phyloP scores from a whole-genome alignment of 306 rosid species.

The Pyrus pyrifolia region DNA sequence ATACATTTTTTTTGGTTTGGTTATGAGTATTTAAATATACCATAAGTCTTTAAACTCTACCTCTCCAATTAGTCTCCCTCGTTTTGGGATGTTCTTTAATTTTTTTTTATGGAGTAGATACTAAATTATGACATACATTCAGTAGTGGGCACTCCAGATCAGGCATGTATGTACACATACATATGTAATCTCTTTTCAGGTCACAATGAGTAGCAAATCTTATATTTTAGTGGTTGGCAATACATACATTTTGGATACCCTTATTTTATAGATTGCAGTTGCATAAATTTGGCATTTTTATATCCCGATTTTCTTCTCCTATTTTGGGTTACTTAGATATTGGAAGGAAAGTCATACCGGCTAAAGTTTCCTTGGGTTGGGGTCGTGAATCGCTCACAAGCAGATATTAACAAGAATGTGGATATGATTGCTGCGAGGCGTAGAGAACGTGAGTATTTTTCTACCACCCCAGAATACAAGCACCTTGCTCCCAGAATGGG shows the following conservation, averaged over 20 bases:
- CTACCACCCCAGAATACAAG: conserved; percentile 75
- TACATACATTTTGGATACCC: not conserved
- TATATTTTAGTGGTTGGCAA: not conserved
- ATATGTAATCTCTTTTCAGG: not conserved
- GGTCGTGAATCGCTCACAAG: conserved; percentile 88
- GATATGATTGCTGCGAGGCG: conserved; percentile 98
- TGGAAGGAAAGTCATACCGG: conserved; percentile 77
- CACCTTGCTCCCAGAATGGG: conserved; percentile 93
- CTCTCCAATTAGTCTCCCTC: not conserved
- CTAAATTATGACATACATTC: not conserved
- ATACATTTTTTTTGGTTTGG: not conserved
- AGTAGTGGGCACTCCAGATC: not conserved
- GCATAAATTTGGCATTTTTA: not conserved
- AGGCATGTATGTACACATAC: not conserved
- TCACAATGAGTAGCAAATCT: not conserved
- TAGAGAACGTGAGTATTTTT: conserved; percentile 78
- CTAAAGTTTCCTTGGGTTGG: conserved; percentile 92
- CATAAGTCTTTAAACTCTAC: not conserved
- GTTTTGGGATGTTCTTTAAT: not conserved
- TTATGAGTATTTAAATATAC: not conserved
- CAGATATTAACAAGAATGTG: conserved; percentile 85
- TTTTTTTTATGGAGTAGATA: not conserved
- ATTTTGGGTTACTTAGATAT: conserved; percentile 43
- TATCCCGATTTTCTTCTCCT: conserved; percentile 15
- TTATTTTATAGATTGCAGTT: not conserved